Evolutionary conservation across 1,139 yeast genomes (phyloP), one percentile per base, ranked within the genome.

Genomic region (Kazachstania sp.): DNA sequence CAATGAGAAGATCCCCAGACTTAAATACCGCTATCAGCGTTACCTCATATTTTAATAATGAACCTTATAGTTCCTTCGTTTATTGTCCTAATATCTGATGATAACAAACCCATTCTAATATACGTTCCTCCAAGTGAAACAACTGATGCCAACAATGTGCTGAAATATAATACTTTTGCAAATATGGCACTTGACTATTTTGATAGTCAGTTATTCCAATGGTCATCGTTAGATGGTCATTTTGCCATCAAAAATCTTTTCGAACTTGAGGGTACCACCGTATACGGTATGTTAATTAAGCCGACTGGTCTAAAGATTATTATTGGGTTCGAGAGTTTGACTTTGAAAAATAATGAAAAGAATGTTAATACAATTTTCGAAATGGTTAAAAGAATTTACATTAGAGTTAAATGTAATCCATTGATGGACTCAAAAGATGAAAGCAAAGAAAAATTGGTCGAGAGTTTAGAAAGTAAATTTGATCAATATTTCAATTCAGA

Each of bases 181-280:
- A 62, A 64, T 45, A 55, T 60, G 32, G 56, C 67, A 1, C 37
- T 63, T 35, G 67, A 64, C 37, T 63, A 61, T 43, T 63, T 64
- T 42, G 60, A 57, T n/a, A 61, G 63, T 49, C 50, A 52, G 28
- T 45, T 61, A 34, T 57, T 55, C 34, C 53, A 55, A 11, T 59
- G 61, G 59, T 38, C 43, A 19, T 30, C 49, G 23, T 31, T 42
- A 12, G 55, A 53, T 15, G 39, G 47, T 9, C 43, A 44, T 19
- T 49, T 53, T 1, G 49, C 51, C 13, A 51, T 61, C 8, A 56
- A 58, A 29, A 44, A 47, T 28, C 44, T 63, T 28, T 63, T 62
- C 43, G 55, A 60, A 41, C 39, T 62, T 11, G 66, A 63, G 44
- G 60, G 58, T 3, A 52, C 54, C 1, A 45, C 55, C 7, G 65